Base-by-base conservation (phyloP, 495 filamentous ascomycete species). In the Hypoxylon trugodes region DNA sequence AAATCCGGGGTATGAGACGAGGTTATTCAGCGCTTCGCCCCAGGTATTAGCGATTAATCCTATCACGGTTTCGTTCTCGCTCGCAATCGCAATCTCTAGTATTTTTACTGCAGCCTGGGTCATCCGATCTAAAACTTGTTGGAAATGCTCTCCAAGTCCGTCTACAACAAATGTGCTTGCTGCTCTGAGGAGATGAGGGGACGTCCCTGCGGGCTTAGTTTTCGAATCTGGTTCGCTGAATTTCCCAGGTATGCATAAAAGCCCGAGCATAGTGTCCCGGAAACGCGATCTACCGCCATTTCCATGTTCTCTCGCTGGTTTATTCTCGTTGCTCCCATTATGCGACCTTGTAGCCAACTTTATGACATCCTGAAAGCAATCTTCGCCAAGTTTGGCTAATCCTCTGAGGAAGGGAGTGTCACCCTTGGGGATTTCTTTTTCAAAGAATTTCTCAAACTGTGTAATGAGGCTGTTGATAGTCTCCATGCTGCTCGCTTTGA, bases 61-160 rank as follows among this genome's bases (percentile, higher is more conserved):
- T 18, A 56, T 45, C 7, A 45, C 40, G 2, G 7, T 16, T 4
- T 3, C 2, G 25, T 35, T 15, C 7, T 15, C 40, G 15, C 25
- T 22, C 6, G 6, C 15, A 19, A 56, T 45, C 5, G 40, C 52
- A 10, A 33, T 5, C 19, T 56, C 40, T 3, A 45, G 28, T 6
- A 56, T 26, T 7, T 45, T 45, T 6, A 56, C 52, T 18, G 36
- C 37, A 15, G 37, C 22, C 22, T 30, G 22, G n/a, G 50, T 54
- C 25, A 43, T 28, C 28, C 40, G 10, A 12, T 56, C 52, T 10
- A 56, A 13, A 6, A 45, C 26, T 19, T 45, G 19, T n/a, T 18
- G 52, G 10, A 18, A 33, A 7, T 25, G 28, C 26, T 13, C 45
- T 12, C 15, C 45, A 18, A 48, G 13, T 10, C 8, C 15, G 13